These are phyloP conservation scores for Naganishia onofrii DNA, from an alignment of 768 basidiomycete species.

Conservation along the genomic window DNA sequence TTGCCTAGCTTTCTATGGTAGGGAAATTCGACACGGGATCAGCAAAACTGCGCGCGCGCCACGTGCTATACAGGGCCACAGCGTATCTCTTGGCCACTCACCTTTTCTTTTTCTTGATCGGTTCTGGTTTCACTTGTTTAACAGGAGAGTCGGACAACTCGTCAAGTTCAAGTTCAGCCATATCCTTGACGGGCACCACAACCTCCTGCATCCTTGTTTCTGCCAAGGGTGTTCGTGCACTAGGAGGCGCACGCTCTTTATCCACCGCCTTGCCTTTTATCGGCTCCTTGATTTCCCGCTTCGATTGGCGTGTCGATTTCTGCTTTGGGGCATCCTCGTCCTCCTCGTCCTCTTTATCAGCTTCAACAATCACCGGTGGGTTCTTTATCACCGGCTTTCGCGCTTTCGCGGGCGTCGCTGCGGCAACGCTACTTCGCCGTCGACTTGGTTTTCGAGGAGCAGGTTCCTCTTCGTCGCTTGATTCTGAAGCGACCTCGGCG, in stretches of 20 bases:
- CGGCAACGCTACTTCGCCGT: slow-evolving; percentile 22
- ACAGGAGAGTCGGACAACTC: not conserved
- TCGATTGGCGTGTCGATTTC: not conserved
- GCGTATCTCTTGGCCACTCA: slow-evolving; percentile 3
- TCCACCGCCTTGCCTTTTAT: not conserved
- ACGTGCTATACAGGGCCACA: too few species aligned
- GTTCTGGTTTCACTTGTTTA: not conserved
- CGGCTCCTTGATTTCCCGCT: not conserved
- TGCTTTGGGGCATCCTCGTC: not conserved
- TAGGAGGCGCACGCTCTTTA: not conserved
- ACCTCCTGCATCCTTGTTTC: not conserved
- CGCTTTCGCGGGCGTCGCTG: not conserved
- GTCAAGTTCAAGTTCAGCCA: not conserved
- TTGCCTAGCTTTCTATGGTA: slow-evolving; percentile 27
- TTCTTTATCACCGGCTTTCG: slow-evolving; percentile 32
- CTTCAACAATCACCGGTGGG: not conserved
- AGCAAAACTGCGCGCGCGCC: too few species aligned
- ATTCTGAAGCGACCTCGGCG: slow-evolving; percentile 11
- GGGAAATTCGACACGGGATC: not conserved
- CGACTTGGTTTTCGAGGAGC: slow-evolving; percentile 19
- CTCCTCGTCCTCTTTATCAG: slow-evolving; percentile 3
- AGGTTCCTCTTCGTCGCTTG: slow-evolving; percentile 26
- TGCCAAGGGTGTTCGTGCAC: not conserved
- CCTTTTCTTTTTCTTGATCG: slow-evolving; percentile 29
- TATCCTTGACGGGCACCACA: not conserved